Base-by-base conservation (phyloP, 2,329 filamentous ascomycete species). In the Neonectria hederae region DNA sequence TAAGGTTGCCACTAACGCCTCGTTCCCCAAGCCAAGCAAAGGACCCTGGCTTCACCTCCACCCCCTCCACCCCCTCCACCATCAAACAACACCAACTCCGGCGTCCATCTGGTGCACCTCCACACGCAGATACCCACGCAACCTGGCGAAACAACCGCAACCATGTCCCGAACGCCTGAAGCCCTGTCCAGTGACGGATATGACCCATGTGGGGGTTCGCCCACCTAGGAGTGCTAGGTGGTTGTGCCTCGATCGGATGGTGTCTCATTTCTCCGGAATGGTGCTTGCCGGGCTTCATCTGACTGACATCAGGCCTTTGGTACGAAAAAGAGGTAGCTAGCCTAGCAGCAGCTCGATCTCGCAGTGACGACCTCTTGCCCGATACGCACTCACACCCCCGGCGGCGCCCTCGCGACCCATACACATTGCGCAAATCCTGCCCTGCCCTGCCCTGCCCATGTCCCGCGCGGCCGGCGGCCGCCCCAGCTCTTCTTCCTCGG, bases 381-480 rank as follows among this genome's bases (percentile, higher is more conserved):
- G 59, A 72, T 63, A 68, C 64, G 62, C 57, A 38, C 35, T 42
- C 22, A 24, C 17, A 45, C 32, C 66, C 52, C 54, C 54, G 54
- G 32, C 54, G 59, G 49, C 46, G 56, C 8, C 51, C 38, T 60
- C 52, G 43, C 49, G 59, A 54, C 42, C 66, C 58, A 66, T 58
- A 32, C 49, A 32, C 35, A 45, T 22, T 59, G 43, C 49, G 42
- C 59, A 45, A 45, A 45, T 58, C 59, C 61, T 58, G 61, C 65
- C 49, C 53, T 70, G 28, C 35, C 59, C 61, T 58, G 61, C 65
- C 49, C 53, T 70, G 28, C 35, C 56, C 64, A 62, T 51, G 52
- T 40, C 48, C 43, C 51, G 53, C 51, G 53, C 62, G 67, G 70
- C 69, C 70, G 69, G 56, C 70, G 69, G 70, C 70, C 58, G 57